A percentile compares a stretch with the other conserved stretches of the same genome.
phyloP scores from a whole-genome alignment of 495 filamentous ascomycete species.

The Penicillium turbatum region DNA sequence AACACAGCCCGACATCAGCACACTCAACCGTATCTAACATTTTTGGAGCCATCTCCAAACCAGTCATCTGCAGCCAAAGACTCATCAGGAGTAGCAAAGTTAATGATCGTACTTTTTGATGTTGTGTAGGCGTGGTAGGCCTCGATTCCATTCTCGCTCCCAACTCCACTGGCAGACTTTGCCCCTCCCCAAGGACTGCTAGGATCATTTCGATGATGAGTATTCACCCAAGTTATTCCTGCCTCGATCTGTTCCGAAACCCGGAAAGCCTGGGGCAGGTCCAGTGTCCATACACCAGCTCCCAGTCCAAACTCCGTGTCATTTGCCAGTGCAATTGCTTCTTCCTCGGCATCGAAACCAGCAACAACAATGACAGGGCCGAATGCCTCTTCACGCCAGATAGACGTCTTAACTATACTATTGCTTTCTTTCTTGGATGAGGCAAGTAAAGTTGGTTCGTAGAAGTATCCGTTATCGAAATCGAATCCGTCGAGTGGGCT shows the following conservation, averaged over 20 bases:
- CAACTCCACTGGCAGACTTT: conserved; percentile 22
- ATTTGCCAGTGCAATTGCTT: conserved; percentile 40
- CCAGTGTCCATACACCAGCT: conserved; percentile 47
- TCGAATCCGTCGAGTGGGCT: conserved; percentile 18
- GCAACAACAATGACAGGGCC: conserved; percentile 45
- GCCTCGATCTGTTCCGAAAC: conserved; percentile 45
- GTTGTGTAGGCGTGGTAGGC: conserved; percentile 24
- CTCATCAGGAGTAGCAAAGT: conserved; percentile 19
- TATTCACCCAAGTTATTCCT: conserved; percentile 54
- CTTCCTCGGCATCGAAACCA: conserved; percentile 37
- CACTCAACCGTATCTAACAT: conserved; percentile 22
- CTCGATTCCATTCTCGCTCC: conserved; percentile 28
- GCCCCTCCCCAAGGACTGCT: conserved; percentile 27
- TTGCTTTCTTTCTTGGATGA: conserved; percentile 7
- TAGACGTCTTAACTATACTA: conserved; percentile 12
- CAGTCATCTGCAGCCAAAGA: conserved; percentile 21
- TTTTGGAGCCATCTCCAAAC: conserved; percentile 14
- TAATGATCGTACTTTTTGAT: conserved; percentile 23
- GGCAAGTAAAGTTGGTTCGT: conserved; percentile 51
- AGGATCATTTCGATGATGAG: conserved; percentile 27
- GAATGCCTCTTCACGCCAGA: conserved; percentile 46
- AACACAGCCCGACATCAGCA: neutral
- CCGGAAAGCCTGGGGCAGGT: conserved; percentile 48
- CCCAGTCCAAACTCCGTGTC: conserved; percentile 41
- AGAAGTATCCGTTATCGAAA: conserved; percentile 51